Conservation (phyloP, 306 rosid species). For the Glycine latifolia region DNA sequence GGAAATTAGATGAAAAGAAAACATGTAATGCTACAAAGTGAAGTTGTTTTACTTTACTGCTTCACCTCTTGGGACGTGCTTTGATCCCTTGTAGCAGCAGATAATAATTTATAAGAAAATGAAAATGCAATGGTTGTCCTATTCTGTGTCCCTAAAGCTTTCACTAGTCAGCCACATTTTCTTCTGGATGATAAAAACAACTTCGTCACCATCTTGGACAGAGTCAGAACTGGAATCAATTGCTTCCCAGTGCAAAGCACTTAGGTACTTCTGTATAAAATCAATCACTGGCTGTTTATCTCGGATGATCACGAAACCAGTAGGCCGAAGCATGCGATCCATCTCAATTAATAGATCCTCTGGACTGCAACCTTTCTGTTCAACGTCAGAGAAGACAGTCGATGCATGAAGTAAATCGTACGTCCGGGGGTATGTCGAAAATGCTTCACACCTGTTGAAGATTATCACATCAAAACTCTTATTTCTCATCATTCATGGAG, state of each 20-base stretch:
- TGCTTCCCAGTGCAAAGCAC: constrained; percentile 92
- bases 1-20: constrained; percentile 40
- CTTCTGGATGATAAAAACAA: constrained; percentile 79
- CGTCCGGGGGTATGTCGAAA: constrained; percentile 93
- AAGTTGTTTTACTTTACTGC: constrained; percentile 48
- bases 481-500: too few relatives aligned
- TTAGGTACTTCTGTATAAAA: constrained; percentile 67
- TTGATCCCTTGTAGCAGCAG: constrained; percentile 58
- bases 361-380: constrained; percentile 73
- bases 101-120: constrained; percentile 47
- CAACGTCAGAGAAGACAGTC: constrained; percentile 79
- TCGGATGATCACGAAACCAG: constrained; percentile 76
- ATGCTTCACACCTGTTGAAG: constrained; percentile 81
- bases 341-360: constrained; percentile 89
- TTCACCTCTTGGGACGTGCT: constrained; percentile 55
- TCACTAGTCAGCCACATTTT: constrained; percentile 80
- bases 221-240: constrained; percentile 72
- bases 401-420: constrained; percentile 91
- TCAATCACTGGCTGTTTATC: constrained; percentile 80
- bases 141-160: constrained; percentile 74
- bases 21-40: constrained; percentile 60
- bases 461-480: background rate
- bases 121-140: constrained; percentile 48
- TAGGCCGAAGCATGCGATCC: constrained; percentile 88
- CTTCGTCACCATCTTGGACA: constrained; percentile 65